Evolutionary conservation across 2,329 filamentous ascomycete species (phyloP), one percentile per base, ranked within the genome.

Genomic region (Colletotrichum aenigma): DNA sequence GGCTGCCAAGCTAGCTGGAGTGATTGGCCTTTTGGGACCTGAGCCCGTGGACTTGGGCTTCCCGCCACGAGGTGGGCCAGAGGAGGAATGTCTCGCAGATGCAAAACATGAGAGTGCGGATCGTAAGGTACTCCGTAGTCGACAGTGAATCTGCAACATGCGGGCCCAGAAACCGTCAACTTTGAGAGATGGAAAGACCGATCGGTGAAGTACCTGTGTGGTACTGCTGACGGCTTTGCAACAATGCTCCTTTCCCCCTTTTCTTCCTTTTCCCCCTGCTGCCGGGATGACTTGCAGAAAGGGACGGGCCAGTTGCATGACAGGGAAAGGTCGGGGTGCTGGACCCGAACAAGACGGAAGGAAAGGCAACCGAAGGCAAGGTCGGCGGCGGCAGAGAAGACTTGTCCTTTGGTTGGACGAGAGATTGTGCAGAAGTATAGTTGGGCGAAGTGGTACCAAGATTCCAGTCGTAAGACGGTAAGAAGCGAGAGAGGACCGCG

Each of bases 231-330:
- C 55, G 18, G 66, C n/a, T 18, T 38, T 21, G 21, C 30, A 62
- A 62, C 18, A 34, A 15, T 36, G 30, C 21, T 61, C 30, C 26
- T 60, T 32, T n/a, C n/a, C 30, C 18, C 34, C 34, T 56, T 64
- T 64, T 38, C 21, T 68, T 66, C 38, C 24, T 56, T 13, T 43
- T 30, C 13, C 48, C 62, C 69, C 32, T 73, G 73, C 32, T 73
- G 73, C 38, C 52, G 62, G 55, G 69, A 65, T 75, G 73, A 75
- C 70, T 67, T 68, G 69, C 70, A 72, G 70, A 75, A 30, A 75
- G 36, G 61, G 38, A 58, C 62, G 24, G 56, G 43, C 52, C 61
- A 71, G 68, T 61, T 34, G 58, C 30, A 70, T 56, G 32, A n/a
- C 60, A 48, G 43, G 60, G 24, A 28, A 56, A 24, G 38, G 66